These are phyloP conservation scores for Corinectria fuckeliana DNA, from an alignment of 2,329 filamentous ascomycete genomes.

Conservation along the genomic window DNA sequence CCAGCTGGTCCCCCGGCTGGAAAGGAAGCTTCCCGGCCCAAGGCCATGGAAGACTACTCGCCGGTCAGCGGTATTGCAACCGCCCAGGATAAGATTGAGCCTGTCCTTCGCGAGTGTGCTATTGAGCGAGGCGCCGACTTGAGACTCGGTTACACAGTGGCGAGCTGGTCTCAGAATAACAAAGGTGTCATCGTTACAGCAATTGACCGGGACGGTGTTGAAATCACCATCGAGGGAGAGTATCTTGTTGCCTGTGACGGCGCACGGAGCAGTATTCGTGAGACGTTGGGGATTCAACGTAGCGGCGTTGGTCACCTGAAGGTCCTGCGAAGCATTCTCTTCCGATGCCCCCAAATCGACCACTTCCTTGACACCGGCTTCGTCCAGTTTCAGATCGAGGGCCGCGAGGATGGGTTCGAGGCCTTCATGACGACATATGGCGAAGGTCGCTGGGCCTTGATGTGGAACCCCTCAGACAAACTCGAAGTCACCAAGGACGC, in stretches of 20 bases:
- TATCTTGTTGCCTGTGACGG: slow-evolving; percentile 51
- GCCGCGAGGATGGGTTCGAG: slow-evolving; percentile 33
- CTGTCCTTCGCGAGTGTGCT: slow-evolving; percentile 44
- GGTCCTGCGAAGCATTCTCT: slow-evolving; percentile 44
- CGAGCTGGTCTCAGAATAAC: slow-evolving; percentile 35
- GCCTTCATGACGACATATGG: slow-evolving; percentile 35
- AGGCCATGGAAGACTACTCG: slow-evolving; percentile 1
- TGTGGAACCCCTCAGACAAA: slow-evolving; percentile 18
- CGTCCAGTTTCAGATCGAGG: slow-evolving; percentile 42
- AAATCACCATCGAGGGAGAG: slow-evolving; percentile 37
- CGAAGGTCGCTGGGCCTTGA: slow-evolving; percentile 32
- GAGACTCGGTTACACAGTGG: slow-evolving; percentile 42
- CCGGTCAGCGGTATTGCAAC: slow-evolving; percentile 38
- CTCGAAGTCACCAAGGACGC: background rate
- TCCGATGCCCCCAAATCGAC: slow-evolving; percentile 38
- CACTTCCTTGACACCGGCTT: slow-evolving; percentile 42
- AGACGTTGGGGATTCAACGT: slow-evolving; percentile 36
- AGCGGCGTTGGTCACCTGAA: slow-evolving; percentile 42
- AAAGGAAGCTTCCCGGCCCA: background rate
- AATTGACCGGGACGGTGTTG: background rate
- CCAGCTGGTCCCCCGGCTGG: slow-evolving; percentile 7
- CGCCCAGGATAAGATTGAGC: slow-evolving; percentile 50
- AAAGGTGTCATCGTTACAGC: slow-evolving; percentile 10
- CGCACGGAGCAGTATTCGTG: slow-evolving; percentile 36
- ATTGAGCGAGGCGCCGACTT: slow-evolving; percentile 43